These are phyloP conservation scores for Incumbomyces delicatus DNA, from an alignment of 2,329 filamentous ascomycete species.

Conservation along the genomic window DNA sequence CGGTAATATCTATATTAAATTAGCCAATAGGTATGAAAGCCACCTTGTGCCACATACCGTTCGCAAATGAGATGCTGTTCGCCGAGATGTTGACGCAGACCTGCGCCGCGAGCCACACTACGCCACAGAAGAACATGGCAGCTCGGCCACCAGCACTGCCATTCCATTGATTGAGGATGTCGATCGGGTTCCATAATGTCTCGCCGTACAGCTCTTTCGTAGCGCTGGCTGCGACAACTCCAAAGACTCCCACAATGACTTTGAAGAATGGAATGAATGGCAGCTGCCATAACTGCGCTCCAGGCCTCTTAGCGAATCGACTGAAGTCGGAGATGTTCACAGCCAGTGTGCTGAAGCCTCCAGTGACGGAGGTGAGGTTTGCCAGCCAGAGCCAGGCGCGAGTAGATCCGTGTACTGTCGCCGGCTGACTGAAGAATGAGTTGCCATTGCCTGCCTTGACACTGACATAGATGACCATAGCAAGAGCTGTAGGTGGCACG, in stretches of 20 bases:
- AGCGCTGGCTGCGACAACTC: slow-evolving; percentile 50
- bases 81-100: slow-evolving; percentile 46
- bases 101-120: slow-evolving; percentile 46
- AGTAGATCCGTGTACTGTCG: slow-evolving; percentile 38
- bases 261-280: slow-evolving; percentile 39
- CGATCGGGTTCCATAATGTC: slow-evolving; percentile 37
- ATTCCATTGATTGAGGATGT: slow-evolving; percentile 30
- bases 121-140: slow-evolving; percentile 41
- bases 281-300: slow-evolving; percentile 23
- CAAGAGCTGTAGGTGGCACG: slow-evolving; percentile 26
- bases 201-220: slow-evolving; percentile 19
- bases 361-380: slow-evolving; percentile 25
- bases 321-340: slow-evolving; percentile 46
- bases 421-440: slow-evolving; percentile 36
- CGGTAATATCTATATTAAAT: slow-evolving; percentile 42
- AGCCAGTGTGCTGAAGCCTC: slow-evolving; percentile 28
- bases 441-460: slow-evolving; percentile 40
- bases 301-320: slow-evolving; percentile 26
- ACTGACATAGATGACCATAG: slow-evolving; percentile 22
- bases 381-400: slow-evolving; percentile 38
- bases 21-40: slow-evolving; percentile 44
- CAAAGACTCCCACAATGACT: slow-evolving; percentile 39
- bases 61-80: slow-evolving; percentile 43
- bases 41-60: slow-evolving; percentile 43
- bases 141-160: slow-evolving; percentile 24